Evolutionary conservation across 1,139 yeast species (phyloP).

Genomic region (Scheffersomyces lignicola): DNA sequence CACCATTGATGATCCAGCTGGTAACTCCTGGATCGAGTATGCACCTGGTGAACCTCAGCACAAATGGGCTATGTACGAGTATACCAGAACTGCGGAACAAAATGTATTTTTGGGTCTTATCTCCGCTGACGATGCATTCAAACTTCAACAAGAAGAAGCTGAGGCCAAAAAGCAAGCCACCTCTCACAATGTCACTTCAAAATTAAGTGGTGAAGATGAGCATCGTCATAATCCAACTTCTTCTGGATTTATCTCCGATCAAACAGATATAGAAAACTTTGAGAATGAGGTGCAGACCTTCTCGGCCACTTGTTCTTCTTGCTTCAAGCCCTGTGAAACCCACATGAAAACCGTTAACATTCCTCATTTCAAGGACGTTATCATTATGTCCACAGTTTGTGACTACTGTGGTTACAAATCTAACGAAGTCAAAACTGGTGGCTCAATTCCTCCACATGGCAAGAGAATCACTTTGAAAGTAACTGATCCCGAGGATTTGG

Average conservation of each 20-base stretch:
- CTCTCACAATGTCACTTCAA: slow-evolving; percentile 26
- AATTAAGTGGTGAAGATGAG: slow-evolving; percentile 15
- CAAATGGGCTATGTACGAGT: slow-evolving; percentile 87
- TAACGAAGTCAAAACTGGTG: slow-evolving; percentile 98
- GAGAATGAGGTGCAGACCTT: slow-evolving; percentile 91
- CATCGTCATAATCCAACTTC: slow-evolving; percentile 46
- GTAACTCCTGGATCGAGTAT: slow-evolving; percentile 95
- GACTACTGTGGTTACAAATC: slow-evolving; percentile 93
- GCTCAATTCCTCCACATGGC: slow-evolving; percentile 89
- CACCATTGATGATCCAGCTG: slow-evolving; percentile 89
- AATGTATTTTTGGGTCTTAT: slow-evolving; percentile 84
- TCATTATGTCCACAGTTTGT: slow-evolving; percentile 94
- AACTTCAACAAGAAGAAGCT: slow-evolving; percentile 43
- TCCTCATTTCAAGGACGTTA: slow-evolving; percentile 97
- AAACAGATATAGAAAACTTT: slow-evolving; percentile 80
- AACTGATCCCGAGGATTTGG: slow-evolving; percentile 90
- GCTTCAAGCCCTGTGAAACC: slow-evolving; percentile 79
- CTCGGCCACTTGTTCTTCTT: slow-evolving; percentile 88
- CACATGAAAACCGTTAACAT: slow-evolving; percentile 96
- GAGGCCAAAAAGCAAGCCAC: slow-evolving; percentile 42
- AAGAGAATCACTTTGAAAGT: slow-evolving; percentile 70
- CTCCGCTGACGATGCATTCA: slow-evolving; percentile 74
- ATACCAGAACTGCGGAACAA: slow-evolving; percentile 85
- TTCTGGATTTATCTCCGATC: slow-evolving; percentile 63
- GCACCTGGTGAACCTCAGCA: slow-evolving; percentile 81